phyloP scores from a whole-genome alignment of 306 rosid species.

The Sechiopsis laciniata region DNA sequence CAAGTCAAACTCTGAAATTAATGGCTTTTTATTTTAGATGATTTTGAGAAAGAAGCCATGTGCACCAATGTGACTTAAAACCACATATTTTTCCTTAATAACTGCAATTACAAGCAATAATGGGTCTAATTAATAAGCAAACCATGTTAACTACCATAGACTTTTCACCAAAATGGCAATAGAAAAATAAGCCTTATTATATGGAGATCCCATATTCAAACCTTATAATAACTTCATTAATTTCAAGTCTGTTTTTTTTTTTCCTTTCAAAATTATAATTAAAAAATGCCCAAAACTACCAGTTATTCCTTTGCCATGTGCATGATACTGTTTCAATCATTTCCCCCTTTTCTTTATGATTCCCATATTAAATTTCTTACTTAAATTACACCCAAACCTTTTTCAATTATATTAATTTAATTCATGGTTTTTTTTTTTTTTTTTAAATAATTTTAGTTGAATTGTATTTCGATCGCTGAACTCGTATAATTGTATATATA shows the following conservation, averaged over 20 bases:
- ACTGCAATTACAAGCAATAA: conserved; percentile 6
- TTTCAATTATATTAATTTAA: neutral
- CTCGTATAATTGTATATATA: neutral
- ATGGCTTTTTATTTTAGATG: neutral
- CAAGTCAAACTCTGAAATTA: neutral
- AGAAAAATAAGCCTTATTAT: neutral
- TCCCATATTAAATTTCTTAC: conserved; percentile 11
- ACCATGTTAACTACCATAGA: conserved; percentile 23
- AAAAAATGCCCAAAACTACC: neutral
- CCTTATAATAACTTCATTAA: neutral
- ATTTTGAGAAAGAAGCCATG: conserved; percentile 13
- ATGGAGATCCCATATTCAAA: conserved; percentile 12
- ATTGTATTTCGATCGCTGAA: conserved; percentile 9
- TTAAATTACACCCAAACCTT: neutral
- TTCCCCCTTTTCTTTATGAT: neutral
- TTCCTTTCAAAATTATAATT: neutral
- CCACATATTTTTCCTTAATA: neutral
- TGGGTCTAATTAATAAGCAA: conserved; percentile 7
- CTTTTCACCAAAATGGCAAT: conserved; percentile 10
- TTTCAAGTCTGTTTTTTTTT: neutral
- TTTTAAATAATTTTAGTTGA: neutral
- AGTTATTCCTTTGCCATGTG: conserved; percentile 11
- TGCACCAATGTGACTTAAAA: conserved; percentile 7
- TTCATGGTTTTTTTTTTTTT: neutral
- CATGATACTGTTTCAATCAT: conserved; percentile 10